phyloP scores from a whole-genome alignment of 2,329 filamentous ascomycete genomes.

The Penicillium sp. region DNA sequence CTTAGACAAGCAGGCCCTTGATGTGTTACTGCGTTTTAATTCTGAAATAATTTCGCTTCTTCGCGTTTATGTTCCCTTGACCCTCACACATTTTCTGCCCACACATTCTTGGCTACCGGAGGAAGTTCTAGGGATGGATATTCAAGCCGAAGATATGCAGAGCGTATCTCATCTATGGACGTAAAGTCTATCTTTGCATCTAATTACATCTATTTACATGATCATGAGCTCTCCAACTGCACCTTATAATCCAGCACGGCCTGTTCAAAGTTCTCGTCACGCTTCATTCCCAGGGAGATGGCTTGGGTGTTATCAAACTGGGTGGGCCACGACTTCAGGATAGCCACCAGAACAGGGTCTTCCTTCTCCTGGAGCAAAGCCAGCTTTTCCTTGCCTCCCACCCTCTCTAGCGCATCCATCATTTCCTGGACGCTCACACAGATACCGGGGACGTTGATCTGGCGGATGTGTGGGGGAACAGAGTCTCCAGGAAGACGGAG shows the following conservation, averaged over 20 bases:
- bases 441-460: constrained; percentile 55
- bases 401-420: constrained; percentile 51
- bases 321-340: constrained; percentile 54
- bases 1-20: too few species aligned
- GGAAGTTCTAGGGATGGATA: too few species aligned
- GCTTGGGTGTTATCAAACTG: constrained; percentile 52
- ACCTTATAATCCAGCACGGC: constrained; percentile 55
- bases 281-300: constrained; percentile 48
- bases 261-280: constrained; percentile 51
- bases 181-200: background rate
- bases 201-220: background rate
- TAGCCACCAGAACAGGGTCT: constrained; percentile 47
- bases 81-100: too few species aligned
- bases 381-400: constrained; percentile 51
- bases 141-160: too few species aligned
- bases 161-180: background rate
- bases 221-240: constrained; percentile 17
- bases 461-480: constrained; percentile 44
- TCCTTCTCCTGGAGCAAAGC: constrained; percentile 50
- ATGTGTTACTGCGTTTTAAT: too few species aligned
- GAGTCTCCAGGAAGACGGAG: constrained; percentile 43
- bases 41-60: too few species aligned
- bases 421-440: constrained; percentile 53
- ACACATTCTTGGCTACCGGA: too few species aligned
- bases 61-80: too few species aligned